Base-by-base conservation (phyloP, 768 basidiomycete species). In the Cantharellus cinnabarinus region DNA sequence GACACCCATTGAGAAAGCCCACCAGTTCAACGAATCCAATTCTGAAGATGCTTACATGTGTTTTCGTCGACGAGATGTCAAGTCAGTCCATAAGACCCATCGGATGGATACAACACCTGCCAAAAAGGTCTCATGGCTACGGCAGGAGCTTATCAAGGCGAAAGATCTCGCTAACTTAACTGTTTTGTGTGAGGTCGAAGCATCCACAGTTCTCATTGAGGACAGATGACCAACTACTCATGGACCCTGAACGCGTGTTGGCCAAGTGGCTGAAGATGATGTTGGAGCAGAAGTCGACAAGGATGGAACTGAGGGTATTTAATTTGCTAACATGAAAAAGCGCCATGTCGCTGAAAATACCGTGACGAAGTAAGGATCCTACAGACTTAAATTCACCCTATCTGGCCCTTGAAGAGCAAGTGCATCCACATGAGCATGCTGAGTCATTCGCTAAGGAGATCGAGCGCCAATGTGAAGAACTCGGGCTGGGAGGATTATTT, bases 1-100 rank as follows among this genome's bases (percentile, higher is more conserved):
- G 41, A 60, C 52, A 60, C 34, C 50, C 35, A 1, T 54, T 54
- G 52, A 10, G 7, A 7, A 10, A 7, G 35, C 52, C 10, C 52
- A 10, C 56, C 5, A 88, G 85, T 83, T 79, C 65, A 91, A 98
- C 68, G 93, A 97, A 71, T 77, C 84, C 20, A 82, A 82, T 52
- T 77, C 77, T 64, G 89, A 88, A 59, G 91, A 94, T 65, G 93
- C 94, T 0, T 98, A 97, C 63, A 85, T 97, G 51, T 99, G 95
- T 71, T 99, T 99, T 76, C 81, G 95, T 41, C 78, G 91, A 61
- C 83, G 93, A 58, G 94, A 98, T 68, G 83, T 85, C 70, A 98
- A 98, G 68, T 82, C 88, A 2, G 79, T 89, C 51, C 82, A 94
- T 62, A 98, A 98, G 73, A 97, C 94, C 4, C 81, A 94, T 4